These are phyloP conservation scores for Hypoxylon lienhwacheense DNA, from an alignment of 495 filamentous ascomycete genomes.

Conservation along the genomic window DNA sequence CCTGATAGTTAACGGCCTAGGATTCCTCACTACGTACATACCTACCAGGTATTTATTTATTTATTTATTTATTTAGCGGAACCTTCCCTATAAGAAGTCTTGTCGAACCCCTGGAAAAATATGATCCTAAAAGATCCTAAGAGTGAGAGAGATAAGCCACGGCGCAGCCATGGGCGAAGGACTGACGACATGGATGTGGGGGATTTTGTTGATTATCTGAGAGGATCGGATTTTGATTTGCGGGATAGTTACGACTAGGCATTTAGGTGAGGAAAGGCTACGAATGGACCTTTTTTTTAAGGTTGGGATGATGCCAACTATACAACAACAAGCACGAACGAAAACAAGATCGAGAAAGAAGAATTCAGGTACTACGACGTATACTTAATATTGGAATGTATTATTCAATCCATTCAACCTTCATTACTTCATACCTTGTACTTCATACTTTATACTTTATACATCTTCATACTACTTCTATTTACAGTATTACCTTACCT, in stretches of 20 bases:
- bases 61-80: not conserved
- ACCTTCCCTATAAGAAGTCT: not conserved
- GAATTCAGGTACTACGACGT: no score
- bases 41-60: conserved; percentile 5
- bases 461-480: no score
- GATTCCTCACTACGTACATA: conserved; percentile 1
- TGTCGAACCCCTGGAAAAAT: not conserved
- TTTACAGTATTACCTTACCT: no score
- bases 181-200: conserved; percentile 34
- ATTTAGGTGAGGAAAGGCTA: no score
- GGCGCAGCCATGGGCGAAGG: conserved; percentile 10
- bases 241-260: not conserved
- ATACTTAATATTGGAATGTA: no score
- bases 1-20: conserved; percentile 1
- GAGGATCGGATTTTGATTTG: not conserved
- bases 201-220: no score
- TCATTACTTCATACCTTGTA: no score
- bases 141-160: conserved; percentile 7
- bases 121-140: no score
- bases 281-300: no score
- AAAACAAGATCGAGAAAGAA: no score
- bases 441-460: no score
- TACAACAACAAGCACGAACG: conserved; percentile 1
- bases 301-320: conserved; percentile 15
- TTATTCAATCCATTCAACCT: no score